Evolutionary conservation across 352 stramenopile genomes (phyloP), one percentile per base, ranked within the genome.

Genomic region (Phytopythium chamaehyphon): DNA sequence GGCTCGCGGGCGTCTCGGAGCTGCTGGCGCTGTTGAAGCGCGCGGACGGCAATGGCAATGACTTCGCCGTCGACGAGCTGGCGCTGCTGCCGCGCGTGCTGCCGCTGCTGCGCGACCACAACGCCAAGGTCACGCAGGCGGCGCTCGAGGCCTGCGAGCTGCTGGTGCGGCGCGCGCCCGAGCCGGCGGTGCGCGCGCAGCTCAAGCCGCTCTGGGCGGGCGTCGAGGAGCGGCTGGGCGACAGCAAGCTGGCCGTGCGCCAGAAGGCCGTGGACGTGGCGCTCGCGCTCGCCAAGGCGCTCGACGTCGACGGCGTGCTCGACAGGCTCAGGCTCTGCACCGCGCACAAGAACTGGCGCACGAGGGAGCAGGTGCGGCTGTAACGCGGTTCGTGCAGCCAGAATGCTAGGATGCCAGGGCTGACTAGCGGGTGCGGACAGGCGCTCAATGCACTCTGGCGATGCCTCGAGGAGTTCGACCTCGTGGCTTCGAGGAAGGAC

Each of bases 311-410:
- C 1, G 49, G 55, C 5, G 62, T 90, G 39, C 59, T 92, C 22
- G 81, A 94, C 12, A 74, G 66, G 28, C 60, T 89, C 6, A 64
- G 77, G 48, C 24, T 2, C 1, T 69, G 59, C 26, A 63, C 66
- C 35, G 40, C 37, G 19, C 84, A 94, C 65, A 92, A 93, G 68
- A 94, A 94, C 55, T 94, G 84, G 84, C 71, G 84, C 19, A 88
- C 76, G 6, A 65, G 84, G 26, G 82, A 93, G 39, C 83, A 91
- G 73, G 83, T 93, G 58, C 24, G n/a, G 3, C 15, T 23, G 6
- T 36, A 28, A n/a, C n/a, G n/a, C n/a, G n/a, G n/a, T n/a, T n/a
- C n/a, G n/a, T n/a, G n/a, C n/a, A n/a, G n/a, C n/a, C n/a, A n/a
- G n/a, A n/a, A n/a, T n/a, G n/a, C n/a, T n/a, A n/a, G n/a, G n/a